Evolutionary conservation across 345 rosid genomes (phyloP).

Genomic region (Psidium friedrichsthalianum): DNA sequence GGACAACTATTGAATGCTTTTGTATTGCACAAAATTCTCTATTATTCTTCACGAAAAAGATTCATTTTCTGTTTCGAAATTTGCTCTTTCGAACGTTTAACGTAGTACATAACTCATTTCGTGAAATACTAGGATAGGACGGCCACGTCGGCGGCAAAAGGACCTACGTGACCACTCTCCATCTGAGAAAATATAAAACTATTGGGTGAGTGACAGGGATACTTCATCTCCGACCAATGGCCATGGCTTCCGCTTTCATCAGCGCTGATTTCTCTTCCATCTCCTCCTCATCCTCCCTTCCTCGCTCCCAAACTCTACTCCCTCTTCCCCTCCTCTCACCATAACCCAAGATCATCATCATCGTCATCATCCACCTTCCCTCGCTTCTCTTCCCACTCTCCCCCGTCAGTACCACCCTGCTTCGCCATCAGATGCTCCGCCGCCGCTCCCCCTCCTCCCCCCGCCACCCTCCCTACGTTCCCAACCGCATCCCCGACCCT

Average conservation of each 20-base stretch:
- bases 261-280: conserved; percentile 7
- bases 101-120: no score
- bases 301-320: conserved; percentile 4
- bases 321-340: neutral
- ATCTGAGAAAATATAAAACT: no score
- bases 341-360: no score
- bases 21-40: no score
- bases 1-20: no score
- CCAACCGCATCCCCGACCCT: conserved; percentile 62
- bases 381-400: conserved; percentile 31
- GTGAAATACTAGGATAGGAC: no score
- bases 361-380: conserved; percentile 26
- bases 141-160: no score
- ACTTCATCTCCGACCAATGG: neutral
- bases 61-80: no score
- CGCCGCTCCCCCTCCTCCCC: neutral
- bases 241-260: neutral
- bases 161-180: no score
- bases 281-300: conserved; percentile 15
- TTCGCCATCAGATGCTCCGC: conserved; percentile 1
- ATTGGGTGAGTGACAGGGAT: no score
- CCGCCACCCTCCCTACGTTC: conserved; percentile 56
- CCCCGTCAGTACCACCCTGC: neutral
- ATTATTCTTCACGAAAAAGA: no score
- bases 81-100: no score